Evolutionary conservation across 305 asterid genomes (phyloP).

Genomic region (Fraxinus baroniana): DNA sequence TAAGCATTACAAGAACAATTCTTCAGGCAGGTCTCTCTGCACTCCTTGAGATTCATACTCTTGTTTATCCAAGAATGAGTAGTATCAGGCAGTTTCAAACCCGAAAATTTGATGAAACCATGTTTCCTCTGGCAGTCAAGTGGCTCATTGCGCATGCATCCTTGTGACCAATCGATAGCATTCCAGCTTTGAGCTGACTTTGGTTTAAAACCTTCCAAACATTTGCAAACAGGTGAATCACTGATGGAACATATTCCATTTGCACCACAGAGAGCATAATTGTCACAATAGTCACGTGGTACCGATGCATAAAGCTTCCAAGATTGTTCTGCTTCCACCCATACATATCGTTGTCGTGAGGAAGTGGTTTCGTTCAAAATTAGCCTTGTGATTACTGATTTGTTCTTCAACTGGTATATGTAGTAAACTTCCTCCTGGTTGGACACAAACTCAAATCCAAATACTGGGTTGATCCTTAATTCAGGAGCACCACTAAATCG

Average conservation of each 20-base stretch:
- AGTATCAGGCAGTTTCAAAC: conserved; percentile 44
- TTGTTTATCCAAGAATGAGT: conserved; percentile 23
- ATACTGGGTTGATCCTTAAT: conserved; percentile 29
- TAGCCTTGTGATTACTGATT: conserved; percentile 37
- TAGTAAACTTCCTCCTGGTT: conserved; percentile 43
- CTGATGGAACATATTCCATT: conserved; percentile 40
- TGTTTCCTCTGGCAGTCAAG: conserved; percentile 36
- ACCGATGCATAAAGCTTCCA: conserved; percentile 35
- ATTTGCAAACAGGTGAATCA: conserved; percentile 40
- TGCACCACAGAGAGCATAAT: conserved; percentile 42
- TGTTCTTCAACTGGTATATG: conserved; percentile 23
- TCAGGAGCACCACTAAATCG: conserved; percentile 34
- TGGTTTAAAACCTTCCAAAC: conserved; percentile 47
- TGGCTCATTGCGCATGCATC: conserved; percentile 37
- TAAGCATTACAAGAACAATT: conserved; percentile 62
- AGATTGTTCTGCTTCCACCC: conserved; percentile 36
- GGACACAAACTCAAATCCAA: conserved; percentile 20
- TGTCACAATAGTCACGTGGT: conserved; percentile 50
- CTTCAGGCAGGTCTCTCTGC: conserved; percentile 43
- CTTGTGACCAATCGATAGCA: conserved; percentile 37
- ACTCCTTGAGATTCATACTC: conserved; percentile 40
- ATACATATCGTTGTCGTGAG: conserved; percentile 30
- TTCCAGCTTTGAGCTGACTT: conserved; percentile 35
- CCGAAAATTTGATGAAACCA: conserved; percentile 31
- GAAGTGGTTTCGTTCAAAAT: conserved; percentile 32